These are phyloP conservation scores for Paraconiothyrium sp. DNA, from an alignment of 2,329 filamentous ascomycete genomes.

Conservation along the genomic window DNA sequence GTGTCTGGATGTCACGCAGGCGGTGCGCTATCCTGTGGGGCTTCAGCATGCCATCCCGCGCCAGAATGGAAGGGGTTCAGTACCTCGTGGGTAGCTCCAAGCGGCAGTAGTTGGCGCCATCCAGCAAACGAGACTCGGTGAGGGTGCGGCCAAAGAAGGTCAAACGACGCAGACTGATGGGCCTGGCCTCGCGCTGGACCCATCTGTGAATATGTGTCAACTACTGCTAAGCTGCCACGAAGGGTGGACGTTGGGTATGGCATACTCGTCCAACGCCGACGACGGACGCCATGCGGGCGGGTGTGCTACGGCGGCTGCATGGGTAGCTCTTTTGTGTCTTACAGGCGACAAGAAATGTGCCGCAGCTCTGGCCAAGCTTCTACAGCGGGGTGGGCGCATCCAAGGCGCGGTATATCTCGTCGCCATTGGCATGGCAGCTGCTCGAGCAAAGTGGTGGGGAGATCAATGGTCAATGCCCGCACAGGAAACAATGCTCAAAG, in stretches of 20 bases:
- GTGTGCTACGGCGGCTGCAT: constrained; percentile 54
- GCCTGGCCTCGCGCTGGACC: constrained; percentile 89
- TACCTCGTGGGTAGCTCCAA: constrained; percentile 89
- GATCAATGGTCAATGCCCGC: background rate
- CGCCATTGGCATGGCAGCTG: constrained; percentile 34
- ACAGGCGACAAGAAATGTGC: background rate
- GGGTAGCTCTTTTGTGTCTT: constrained; percentile 23
- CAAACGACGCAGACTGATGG: constrained; percentile 95
- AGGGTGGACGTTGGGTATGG: constrained; percentile 9
- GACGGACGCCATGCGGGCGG: constrained; percentile 68
- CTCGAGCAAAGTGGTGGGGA: constrained; percentile 26
- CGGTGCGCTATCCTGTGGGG: constrained; percentile 81
- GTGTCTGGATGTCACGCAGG: constrained; percentile 94
- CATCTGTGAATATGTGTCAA: constrained; percentile 67
- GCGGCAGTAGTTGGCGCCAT: constrained; percentile 96
- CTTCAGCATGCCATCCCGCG: constrained; percentile 22
- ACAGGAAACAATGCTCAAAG: background rate
- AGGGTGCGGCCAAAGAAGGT: constrained; percentile 96
- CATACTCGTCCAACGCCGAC: constrained; percentile 68
- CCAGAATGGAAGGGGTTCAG: background rate
- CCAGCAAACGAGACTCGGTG: constrained; percentile 87
- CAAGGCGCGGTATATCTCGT: constrained; percentile 19
- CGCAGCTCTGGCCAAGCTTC: constrained; percentile 23
- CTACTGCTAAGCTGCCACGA: background rate
- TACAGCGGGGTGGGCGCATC: constrained; percentile 18